A percentile compares a stretch with the other conserved stretches of the same genome.
These are phyloP conservation scores for Colletotrichum cordylinicola DNA, from an alignment of 2,329 filamentous ascomycete genomes.

Conservation along the genomic window DNA sequence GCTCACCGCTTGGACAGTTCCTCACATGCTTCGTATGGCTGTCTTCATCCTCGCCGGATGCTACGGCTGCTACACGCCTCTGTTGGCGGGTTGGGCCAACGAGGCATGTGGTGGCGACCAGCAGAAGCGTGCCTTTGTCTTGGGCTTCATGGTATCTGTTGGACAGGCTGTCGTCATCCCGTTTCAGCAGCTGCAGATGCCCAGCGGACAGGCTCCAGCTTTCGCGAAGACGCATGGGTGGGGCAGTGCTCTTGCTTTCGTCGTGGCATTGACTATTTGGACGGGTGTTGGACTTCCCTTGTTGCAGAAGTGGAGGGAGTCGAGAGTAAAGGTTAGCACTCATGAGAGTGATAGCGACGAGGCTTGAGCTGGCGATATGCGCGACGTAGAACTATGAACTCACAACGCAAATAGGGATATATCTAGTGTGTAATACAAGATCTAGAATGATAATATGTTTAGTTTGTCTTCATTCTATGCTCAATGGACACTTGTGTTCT, in stretches of 20 bases:
- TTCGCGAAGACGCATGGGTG: slow-evolving; percentile 41
- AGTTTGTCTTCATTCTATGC: background rate
- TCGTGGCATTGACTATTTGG: slow-evolving; percentile 38
- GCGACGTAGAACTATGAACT: background rate
- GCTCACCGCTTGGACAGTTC: slow-evolving; percentile 41
- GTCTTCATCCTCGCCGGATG: slow-evolving; percentile 43
- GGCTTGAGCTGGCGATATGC: background rate
- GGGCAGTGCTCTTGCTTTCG: slow-evolving; percentile 35
- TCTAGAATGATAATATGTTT: fast-evolving
- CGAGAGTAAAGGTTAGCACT: background rate
- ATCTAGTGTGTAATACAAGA: background rate
- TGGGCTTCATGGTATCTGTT: slow-evolving; percentile 43
- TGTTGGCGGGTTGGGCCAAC: slow-evolving; percentile 46
- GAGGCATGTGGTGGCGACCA: slow-evolving; percentile 46
- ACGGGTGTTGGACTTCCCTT: slow-evolving; percentile 34
- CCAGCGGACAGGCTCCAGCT: slow-evolving; percentile 39
- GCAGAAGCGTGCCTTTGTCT: slow-evolving; percentile 45
- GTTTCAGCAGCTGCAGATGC: slow-evolving; percentile 43
- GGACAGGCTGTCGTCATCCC: slow-evolving; percentile 42
- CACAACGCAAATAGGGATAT: background rate
- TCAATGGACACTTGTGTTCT: background rate
- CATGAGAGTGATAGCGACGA: slow-evolving; percentile 14
- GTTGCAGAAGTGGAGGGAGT: slow-evolving; percentile 25
- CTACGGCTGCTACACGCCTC: slow-evolving; percentile 47
- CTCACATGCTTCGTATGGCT: slow-evolving; percentile 41